Percentiles rank a stretch among this genome's conserved stretches.
These are phyloP conservation scores for Stemphylium vesicarium DNA, from an alignment of 2,329 filamentous ascomycete genomes.

Conservation along the genomic window DNA sequence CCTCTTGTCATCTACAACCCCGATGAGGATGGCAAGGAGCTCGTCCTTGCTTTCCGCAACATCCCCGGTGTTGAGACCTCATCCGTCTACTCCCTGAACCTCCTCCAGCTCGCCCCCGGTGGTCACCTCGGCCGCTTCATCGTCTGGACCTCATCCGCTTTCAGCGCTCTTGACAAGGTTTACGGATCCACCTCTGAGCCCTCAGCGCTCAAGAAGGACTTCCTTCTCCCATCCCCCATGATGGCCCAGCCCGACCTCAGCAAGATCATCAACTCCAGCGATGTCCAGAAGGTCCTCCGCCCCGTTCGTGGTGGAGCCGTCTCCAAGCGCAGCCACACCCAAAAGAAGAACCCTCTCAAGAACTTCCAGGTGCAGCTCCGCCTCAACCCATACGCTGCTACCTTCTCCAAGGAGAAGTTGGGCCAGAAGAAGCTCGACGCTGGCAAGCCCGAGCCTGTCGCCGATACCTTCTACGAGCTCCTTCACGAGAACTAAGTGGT, in stretches of 20 bases:
- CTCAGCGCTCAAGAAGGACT: conserved; percentile 97
- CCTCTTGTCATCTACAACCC: conserved; percentile 98
- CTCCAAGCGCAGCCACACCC: conserved; percentile 88
- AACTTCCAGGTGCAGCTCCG: conserved; percentile 99
- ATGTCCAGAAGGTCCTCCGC: conserved; percentile 95
- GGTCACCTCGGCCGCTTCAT: conserved; percentile 99
- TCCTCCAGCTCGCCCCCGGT: conserved; percentile 98
- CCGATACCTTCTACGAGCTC: conserved; percentile 58
- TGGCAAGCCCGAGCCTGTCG: conserved; percentile 65
- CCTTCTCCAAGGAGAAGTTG: conserved; percentile 85
- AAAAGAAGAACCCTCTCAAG: conserved; percentile 99
- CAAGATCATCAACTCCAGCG: conserved; percentile 98
- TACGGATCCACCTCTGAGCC: conserved; percentile 92
- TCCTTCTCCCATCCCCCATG: conserved; percentile 90
- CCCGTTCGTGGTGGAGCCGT: conserved; percentile 87
- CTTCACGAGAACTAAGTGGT: conserved; percentile 57
- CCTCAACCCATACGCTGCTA: conserved; percentile 96
- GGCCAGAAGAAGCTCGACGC: conserved; percentile 71
- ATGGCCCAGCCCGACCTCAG: conserved; percentile 93
- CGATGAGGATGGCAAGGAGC: conserved; percentile 91
- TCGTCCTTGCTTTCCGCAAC: conserved; percentile 97
- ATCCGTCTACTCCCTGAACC: conserved; percentile 92
- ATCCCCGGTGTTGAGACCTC: conserved; percentile 97
- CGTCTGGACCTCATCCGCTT: conserved; percentile 97
- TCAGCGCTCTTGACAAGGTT: conserved; percentile 94